These are phyloP conservation scores for Paecilomyces fulvus DNA, from an alignment of 2,329 filamentous ascomycete genomes.

Conservation along the genomic window DNA sequence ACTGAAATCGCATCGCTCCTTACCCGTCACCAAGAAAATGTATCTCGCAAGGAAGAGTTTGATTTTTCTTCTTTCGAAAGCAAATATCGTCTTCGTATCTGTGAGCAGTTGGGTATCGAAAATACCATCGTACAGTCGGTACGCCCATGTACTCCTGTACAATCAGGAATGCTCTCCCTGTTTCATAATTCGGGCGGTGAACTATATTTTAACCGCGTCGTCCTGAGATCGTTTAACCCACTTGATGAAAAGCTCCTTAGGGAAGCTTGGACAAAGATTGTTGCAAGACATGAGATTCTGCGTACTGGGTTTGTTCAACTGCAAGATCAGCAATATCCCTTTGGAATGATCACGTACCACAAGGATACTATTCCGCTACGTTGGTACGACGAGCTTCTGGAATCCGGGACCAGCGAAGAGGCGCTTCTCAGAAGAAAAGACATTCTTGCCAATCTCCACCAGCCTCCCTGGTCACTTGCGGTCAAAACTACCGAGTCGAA, in stretches of 20 bases:
- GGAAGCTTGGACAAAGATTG: conserved; percentile 52
- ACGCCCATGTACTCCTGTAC: conserved; percentile 70
- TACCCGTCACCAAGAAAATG: conserved; percentile 33
- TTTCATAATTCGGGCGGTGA: conserved; percentile 59
- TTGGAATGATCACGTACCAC: conserved; percentile 64
- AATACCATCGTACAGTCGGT: conserved; percentile 45
- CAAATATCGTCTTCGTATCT: conserved; percentile 28
- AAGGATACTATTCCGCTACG: conserved; percentile 27
- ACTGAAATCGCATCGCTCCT: conserved; percentile 23
- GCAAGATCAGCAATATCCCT: conserved; percentile 53
- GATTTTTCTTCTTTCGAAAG: conserved; percentile 46
- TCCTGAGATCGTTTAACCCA: conserved; percentile 39
- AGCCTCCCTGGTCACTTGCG: conserved; percentile 56
- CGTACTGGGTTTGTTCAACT: conserved; percentile 63
- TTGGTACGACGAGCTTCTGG: conserved; percentile 23
- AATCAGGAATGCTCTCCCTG: conserved; percentile 70
- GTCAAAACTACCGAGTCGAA: conserved; percentile 30
- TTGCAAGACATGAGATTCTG: conserved; percentile 58
- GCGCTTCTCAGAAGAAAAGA: conserved; percentile 7
- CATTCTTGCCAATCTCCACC: conserved; percentile 40
- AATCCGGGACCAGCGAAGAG: neutral
- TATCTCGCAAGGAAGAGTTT: conserved; percentile 18
- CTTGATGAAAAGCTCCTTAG: conserved; percentile 38
- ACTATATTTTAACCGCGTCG: conserved; percentile 69
- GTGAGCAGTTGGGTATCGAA: conserved; percentile 21